A percentile compares a stretch with the other conserved stretches of the same genome.
Conservation (phyloP, 2,329 filamentous ascomycete species). For the Colletotrichum cordylinicola region DNA sequence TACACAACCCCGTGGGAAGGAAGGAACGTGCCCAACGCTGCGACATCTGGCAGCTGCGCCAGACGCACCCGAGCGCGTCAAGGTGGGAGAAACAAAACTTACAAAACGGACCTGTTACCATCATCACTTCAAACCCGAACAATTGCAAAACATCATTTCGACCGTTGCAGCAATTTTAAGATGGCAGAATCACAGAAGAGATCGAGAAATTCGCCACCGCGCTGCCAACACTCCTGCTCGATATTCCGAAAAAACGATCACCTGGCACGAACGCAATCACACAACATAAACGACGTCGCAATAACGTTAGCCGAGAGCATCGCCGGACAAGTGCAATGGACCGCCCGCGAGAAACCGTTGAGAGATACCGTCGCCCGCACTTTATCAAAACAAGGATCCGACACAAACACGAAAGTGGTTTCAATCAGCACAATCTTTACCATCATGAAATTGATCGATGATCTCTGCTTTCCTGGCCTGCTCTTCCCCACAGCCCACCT, state of each 20-base stretch:
- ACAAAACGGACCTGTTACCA: not conserved
- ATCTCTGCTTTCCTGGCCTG: constrained; percentile 3
- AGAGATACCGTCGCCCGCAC: constrained; percentile 4
- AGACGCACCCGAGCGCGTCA: constrained; percentile 3
- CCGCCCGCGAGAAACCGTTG: not conserved
- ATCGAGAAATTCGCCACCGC: not conserved
- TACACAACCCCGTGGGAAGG: not conserved
- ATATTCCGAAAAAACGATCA: not conserved
- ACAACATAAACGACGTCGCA: constrained; percentile 15
- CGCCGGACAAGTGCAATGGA: constrained; percentile 1
- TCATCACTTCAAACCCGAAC: not conserved
- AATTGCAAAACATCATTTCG: not conserved
- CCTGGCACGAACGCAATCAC: not conserved
- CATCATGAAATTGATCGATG: constrained; percentile 14
- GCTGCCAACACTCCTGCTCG: not conserved
- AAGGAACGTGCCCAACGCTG: constrained; percentile 3
- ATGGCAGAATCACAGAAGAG: constrained; percentile 4
- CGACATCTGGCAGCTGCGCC: constrained; percentile 6
- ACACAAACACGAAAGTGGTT: not conserved
- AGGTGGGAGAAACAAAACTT: not conserved
- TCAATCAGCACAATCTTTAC: not conserved
- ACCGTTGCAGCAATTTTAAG: not conserved
- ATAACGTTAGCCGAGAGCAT: constrained; percentile 11
- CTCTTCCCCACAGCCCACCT: constrained; percentile 14
- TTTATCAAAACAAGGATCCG: not conserved